These are phyloP conservation scores for Rheum nobile DNA, from an alignment of 148 eudicot genomes.

Conservation along the genomic window DNA sequence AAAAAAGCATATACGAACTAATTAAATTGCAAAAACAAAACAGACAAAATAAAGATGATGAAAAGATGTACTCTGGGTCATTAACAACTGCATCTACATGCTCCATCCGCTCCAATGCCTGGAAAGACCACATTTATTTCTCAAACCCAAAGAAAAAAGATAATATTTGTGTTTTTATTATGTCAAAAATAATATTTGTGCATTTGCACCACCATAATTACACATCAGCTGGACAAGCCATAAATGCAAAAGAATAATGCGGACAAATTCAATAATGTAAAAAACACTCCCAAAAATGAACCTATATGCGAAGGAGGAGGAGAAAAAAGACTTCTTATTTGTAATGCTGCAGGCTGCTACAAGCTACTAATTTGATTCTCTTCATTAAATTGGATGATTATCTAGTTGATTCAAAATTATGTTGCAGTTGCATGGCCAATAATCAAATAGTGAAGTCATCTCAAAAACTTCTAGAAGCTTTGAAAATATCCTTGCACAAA, in stretches of 20 bases:
- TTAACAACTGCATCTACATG: constrained; percentile 77
- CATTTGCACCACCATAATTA: background rate
- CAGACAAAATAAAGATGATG: constrained; percentile 9
- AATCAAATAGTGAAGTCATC: background rate
- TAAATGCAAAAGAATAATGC: too few species aligned
- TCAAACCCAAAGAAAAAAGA: background rate
- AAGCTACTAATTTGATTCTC: background rate
- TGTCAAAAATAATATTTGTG: background rate
- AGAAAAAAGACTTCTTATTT: background rate
- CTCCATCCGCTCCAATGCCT: constrained; percentile 95
- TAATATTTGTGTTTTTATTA: background rate
- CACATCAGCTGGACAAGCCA: background rate
- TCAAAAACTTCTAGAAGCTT: background rate
- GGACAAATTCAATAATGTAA: background rate
- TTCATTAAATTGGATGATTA: background rate
- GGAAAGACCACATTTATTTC: constrained; percentile 10
- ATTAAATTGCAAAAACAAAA: background rate
- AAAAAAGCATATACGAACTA: background rate
- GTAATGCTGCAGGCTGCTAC: background rate
- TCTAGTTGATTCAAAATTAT: background rate
- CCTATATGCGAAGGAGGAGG: background rate
- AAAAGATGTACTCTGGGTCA: constrained; percentile 73
- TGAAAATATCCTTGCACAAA: background rate
- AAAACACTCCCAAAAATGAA: background rate
- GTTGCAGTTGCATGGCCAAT: background rate